These are phyloP conservation scores for Penicillium sp. DNA, from an alignment of 2,329 filamentous ascomycete genomes.

Conservation along the genomic window DNA sequence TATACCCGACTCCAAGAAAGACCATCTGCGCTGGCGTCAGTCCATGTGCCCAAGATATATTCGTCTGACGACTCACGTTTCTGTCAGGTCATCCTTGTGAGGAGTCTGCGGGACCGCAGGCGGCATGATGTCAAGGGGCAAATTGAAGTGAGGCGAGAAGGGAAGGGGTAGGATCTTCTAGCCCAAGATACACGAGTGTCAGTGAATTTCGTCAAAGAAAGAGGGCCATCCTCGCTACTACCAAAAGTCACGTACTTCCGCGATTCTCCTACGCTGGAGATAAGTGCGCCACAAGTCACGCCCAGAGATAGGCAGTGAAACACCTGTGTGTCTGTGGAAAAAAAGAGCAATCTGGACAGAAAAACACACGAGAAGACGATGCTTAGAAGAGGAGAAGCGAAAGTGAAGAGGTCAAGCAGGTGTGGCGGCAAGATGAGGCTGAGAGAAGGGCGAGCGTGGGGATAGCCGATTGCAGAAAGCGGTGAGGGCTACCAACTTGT, in stretches of 20 bases:
- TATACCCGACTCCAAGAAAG: constrained; percentile 82
- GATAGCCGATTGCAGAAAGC: constrained; percentile 22
- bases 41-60: background rate
- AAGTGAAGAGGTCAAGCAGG: constrained; percentile 15
- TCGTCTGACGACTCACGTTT: constrained; percentile 53
- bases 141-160: background rate
- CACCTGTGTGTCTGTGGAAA: background rate
- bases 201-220: background rate
- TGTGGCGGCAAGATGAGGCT: constrained; percentile 21
- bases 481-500: constrained; percentile 12
- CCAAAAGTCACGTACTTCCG: constrained; percentile 2
- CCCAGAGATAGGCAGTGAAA: constrained; percentile 3
- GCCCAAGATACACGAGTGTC: background rate
- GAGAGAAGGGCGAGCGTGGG: constrained; percentile 20
- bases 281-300: constrained; percentile 17
- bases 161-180: background rate
- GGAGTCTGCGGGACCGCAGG: constrained; percentile 45
- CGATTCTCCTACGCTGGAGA: constrained; percentile 6
- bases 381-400: constrained; percentile 2
- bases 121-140: constrained; percentile 30
- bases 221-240: background rate
- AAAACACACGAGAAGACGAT: background rate
- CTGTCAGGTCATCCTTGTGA: constrained; percentile 58
- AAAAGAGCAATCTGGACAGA: background rate
- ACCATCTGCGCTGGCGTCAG: constrained; percentile 63